Conservation (phyloP, 2,329 filamentous ascomycete genomes). For the Myriosclerotinia curreyana region DNA sequence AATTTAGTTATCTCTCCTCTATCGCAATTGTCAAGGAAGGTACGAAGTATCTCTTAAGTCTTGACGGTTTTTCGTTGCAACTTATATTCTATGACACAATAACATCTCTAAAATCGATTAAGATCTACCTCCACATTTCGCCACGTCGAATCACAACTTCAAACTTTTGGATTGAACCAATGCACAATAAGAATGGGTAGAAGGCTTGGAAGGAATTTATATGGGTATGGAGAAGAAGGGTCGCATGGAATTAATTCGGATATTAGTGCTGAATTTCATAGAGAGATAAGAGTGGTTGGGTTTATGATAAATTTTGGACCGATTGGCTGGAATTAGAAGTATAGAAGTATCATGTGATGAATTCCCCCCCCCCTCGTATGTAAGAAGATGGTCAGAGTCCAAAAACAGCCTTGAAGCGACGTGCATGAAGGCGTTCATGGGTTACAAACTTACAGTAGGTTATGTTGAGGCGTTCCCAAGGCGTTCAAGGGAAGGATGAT, state of each 20-base stretch:
- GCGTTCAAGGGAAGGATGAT: neutral
- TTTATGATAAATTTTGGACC: conserved; percentile 1
- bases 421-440: no score
- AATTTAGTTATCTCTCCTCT: neutral
- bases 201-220: neutral
- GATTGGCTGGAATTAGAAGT: conserved; percentile 4
- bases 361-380: no score
- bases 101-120: conserved; percentile 1
- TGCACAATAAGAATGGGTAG: conserved; percentile 3
- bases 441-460: no score
- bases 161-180: neutral
- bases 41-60: neutral
- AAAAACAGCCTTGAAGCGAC: no score
- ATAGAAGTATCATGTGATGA: conserved; percentile 5
- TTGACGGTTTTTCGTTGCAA: conserved; percentile 1
- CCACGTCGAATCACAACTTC: conserved; percentile 6
- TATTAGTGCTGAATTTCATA: conserved; percentile 4
- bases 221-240: conserved; percentile 13
- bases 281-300: conserved; percentile 16
- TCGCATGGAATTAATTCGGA: conserved; percentile 10
- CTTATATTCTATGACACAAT: conserved; percentile 14
- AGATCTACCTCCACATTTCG: conserved; percentile 20
- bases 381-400: no score
- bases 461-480: conserved; percentile 4
- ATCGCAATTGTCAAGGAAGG: neutral